phyloP scores from a whole-genome alignment of 257 asterid genomes.

The Capsicum baccatum region DNA sequence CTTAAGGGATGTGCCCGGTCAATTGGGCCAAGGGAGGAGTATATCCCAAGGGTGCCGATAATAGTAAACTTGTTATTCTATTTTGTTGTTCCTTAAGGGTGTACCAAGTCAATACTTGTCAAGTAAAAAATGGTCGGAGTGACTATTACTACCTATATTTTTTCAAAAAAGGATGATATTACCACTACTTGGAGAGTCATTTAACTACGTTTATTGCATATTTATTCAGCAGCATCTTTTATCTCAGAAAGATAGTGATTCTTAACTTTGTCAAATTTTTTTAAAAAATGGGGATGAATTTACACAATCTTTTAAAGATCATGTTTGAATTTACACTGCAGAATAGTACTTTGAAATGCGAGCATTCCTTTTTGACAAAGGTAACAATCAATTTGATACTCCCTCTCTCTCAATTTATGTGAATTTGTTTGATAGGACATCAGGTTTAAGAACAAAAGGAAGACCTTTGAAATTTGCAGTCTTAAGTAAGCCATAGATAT shows the following conservation, averaged over 20 bases:
- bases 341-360: background rate
- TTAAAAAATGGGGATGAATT: background rate
- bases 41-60: too few relatives aligned
- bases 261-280: too few relatives aligned
- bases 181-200: background rate
- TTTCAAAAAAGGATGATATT: background rate
- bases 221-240: background rate
- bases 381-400: background rate
- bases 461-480: background rate
- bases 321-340: background rate
- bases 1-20: too few relatives aligned
- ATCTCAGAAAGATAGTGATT: background rate
- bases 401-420: background rate
- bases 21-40: too few relatives aligned
- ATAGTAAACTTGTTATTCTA: too few relatives aligned
- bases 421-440: background rate
- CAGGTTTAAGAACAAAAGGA: background rate
- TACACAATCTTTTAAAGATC: too few relatives aligned
- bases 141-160: background rate
- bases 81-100: too few relatives aligned
- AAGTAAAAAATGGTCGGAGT: too few relatives aligned
- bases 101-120: too few relatives aligned
- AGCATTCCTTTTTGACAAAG: background rate
- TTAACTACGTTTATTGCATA: background rate
- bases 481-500: background rate